Percentiles rank a stretch among this genome's conserved stretches.
phyloP scores from a whole-genome alignment of 768 basidiomycete genomes.

The Lentinula aciculospora region DNA sequence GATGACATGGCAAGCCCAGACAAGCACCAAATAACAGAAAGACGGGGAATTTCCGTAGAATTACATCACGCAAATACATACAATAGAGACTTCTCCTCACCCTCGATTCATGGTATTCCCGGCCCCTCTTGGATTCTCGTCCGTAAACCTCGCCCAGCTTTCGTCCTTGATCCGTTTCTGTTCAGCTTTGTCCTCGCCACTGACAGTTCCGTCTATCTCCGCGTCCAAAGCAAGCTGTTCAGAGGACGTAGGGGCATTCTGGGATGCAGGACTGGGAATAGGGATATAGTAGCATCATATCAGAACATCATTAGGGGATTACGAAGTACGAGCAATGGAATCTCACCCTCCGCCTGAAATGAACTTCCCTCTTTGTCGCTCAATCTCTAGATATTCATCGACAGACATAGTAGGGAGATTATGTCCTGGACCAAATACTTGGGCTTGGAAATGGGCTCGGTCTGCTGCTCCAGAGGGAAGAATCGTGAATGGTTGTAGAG shows the following conservation, averaged over 20 bases:
- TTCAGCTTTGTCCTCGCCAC: slow-evolving; percentile 66
- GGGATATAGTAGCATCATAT: slow-evolving; percentile 1
- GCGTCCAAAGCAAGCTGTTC: slow-evolving; percentile 76
- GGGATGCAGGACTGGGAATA: slow-evolving; percentile 53
- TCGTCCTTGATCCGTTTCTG: slow-evolving; percentile 82
- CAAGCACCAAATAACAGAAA: too few species aligned
- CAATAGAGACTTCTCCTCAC: too few species aligned
- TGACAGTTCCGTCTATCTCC: slow-evolving; percentile 76
- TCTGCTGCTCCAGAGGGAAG: slow-evolving; percentile 67
- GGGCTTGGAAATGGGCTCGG: slow-evolving; percentile 64
- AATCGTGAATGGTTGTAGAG: slow-evolving; percentile 89
- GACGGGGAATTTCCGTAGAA: too few species aligned
- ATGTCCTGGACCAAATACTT: slow-evolving; percentile 83
- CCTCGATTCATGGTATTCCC: slow-evolving; percentile 98
- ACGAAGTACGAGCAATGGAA: background rate
- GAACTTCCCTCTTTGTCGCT: slow-evolving; percentile 79
- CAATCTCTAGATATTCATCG: slow-evolving; percentile 90
- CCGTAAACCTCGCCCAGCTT: slow-evolving; percentile 86
- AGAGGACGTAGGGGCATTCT: slow-evolving; percentile 60
- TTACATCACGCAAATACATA: too few species aligned
- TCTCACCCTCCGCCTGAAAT: slow-evolving; percentile 83
- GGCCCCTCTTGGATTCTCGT: slow-evolving; percentile 81
- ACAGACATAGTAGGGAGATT: slow-evolving; percentile 92
- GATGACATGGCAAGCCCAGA: too few species aligned
- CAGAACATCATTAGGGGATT: background rate